Base-by-base conservation (phyloP, 2,329 filamentous ascomycete species). In the Ustilaginoidea virens region DNA sequence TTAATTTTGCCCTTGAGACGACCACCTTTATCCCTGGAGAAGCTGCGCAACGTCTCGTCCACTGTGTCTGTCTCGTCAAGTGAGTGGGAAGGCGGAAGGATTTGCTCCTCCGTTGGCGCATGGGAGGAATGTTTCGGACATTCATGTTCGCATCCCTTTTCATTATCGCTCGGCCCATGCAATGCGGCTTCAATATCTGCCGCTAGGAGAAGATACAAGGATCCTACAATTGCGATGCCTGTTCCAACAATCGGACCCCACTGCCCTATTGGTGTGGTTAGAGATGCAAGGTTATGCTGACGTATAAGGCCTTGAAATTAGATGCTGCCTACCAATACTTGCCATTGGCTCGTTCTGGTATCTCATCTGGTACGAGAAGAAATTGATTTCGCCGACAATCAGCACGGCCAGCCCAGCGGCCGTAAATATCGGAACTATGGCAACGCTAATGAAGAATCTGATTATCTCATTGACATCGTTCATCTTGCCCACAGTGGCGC, bases 281-380 rank as follows among this genome's bases (percentile, higher is more conserved):
- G 7, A 9, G 1, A 4, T 11, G 4, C 20, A 9, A 2, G 2
- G 1, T 17, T 15, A 7, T n/a, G n/a, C n/a, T n/a, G n/a, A n/a
- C n/a, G n/a, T n/a, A n/a, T 24, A 3, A 3, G 5, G 6, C 17
- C 16, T 7, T 9, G 14, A 7, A 17, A 14, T 13, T 10, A 20
- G 19, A 7, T 4, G 11, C 4, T 3, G 49, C 60, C 38, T 48
- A 70, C 69, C 71, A 27, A 78, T 58, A 35, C 64, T 73, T 5
- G 55, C 55, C 29, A 78, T 67, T 0, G 71, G 69, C 35, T 80
- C 74, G 0, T 68, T 76, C 35, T 74, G 59, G 33, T 67, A 74
- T 0, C 36, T 39, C 4, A 79, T 55, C 31, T 65, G 67, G 0
- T 31, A 13, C 27, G 67, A 76, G 38, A 61, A 77, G 37, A 79